Conservation (phyloP, 768 basidiomycete species). For the Exsudoporus frostii region DNA sequence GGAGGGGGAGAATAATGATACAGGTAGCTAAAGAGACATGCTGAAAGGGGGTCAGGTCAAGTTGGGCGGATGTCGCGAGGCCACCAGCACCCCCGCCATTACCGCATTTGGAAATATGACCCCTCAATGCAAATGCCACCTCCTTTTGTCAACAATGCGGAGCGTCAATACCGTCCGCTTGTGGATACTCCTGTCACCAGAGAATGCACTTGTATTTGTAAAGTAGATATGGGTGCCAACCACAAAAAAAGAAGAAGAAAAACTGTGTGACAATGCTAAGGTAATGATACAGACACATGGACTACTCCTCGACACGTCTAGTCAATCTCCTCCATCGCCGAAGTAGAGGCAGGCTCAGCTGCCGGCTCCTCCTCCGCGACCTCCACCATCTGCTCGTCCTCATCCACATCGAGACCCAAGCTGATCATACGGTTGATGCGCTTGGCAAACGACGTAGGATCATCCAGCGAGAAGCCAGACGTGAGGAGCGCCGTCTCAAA, state of each 20-base stretch:
- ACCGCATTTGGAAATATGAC: conserved; percentile 28
- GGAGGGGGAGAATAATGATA: conserved; percentile 28
- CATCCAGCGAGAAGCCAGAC: conserved; percentile 93
- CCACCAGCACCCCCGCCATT: conserved; percentile 10
- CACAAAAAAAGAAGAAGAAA: conserved; percentile 22
- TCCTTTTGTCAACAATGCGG: conserved; percentile 24
- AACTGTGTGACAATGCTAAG: conserved; percentile 20
- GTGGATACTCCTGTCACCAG: neutral
- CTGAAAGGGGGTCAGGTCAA: conserved; percentile 28
- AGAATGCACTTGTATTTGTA: conserved; percentile 10
- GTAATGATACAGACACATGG: conserved; percentile 27
- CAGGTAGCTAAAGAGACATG: conserved; percentile 31
- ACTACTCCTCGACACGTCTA: conserved; percentile 35
- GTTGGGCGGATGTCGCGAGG: conserved; percentile 23
- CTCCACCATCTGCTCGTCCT: conserved; percentile 47
- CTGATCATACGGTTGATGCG: conserved; percentile 97
- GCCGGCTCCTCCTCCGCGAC: conserved; percentile 47
- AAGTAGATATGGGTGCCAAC: conserved; percentile 17
- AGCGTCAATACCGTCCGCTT: neutral
- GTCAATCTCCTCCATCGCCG: conserved; percentile 97
- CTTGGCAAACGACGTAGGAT: conserved; percentile 91
- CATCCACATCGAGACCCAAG: conserved; percentile 86
- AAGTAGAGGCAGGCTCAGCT: conserved; percentile 62
- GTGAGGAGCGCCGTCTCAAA: conserved; percentile 97
- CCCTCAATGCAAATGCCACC: no score